Evolutionary conservation across 2,329 filamentous ascomycete species (phyloP).

Genomic region (Pyrenochaeta sp.): DNA sequence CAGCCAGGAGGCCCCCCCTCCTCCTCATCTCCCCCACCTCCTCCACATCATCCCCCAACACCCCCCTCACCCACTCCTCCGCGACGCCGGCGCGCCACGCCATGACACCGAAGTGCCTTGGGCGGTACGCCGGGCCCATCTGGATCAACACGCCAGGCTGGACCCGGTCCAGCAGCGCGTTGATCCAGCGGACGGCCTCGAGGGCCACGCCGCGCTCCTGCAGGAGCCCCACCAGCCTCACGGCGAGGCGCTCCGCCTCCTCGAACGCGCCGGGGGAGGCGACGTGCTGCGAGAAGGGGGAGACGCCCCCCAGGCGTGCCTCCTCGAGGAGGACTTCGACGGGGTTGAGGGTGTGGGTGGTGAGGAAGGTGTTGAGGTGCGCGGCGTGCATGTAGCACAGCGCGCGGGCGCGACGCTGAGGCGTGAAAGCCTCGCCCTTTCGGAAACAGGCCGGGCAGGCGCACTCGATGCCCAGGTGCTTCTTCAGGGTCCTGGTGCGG

Average conservation of each 20-base stretch:
- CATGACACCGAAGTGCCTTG: background rate
- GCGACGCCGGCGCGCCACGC: background rate
- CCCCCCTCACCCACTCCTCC: background rate
- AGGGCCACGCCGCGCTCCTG: slow-evolving; percentile 1
- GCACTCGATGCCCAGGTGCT: slow-evolving; percentile 11
- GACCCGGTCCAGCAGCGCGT: slow-evolving; percentile 15
- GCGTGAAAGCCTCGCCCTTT: no score
- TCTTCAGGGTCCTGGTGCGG: slow-evolving; percentile 1
- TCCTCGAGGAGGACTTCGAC: background rate
- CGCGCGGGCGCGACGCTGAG: no score
- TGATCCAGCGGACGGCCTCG: slow-evolving; percentile 19
- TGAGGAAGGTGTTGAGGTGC: slow-evolving; percentile 1
- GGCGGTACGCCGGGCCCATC: background rate
- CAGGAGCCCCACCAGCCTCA: slow-evolving; percentile 11
- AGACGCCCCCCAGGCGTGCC: no score
- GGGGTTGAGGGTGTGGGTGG: background rate
- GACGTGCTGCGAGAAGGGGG: no score
- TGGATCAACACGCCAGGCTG: no score
- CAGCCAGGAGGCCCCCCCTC: no score
- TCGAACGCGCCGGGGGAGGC: slow-evolving; percentile 1
- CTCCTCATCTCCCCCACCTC: background rate
- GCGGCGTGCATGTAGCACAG: slow-evolving; percentile 8
- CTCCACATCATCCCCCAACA: slow-evolving; percentile 13
- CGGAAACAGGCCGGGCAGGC: slow-evolving; percentile 19
- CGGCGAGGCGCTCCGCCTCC: background rate